phyloP scores from a whole-genome alignment of 2,329 filamentous ascomycete species.

The Trichoderma atroviride region DNA sequence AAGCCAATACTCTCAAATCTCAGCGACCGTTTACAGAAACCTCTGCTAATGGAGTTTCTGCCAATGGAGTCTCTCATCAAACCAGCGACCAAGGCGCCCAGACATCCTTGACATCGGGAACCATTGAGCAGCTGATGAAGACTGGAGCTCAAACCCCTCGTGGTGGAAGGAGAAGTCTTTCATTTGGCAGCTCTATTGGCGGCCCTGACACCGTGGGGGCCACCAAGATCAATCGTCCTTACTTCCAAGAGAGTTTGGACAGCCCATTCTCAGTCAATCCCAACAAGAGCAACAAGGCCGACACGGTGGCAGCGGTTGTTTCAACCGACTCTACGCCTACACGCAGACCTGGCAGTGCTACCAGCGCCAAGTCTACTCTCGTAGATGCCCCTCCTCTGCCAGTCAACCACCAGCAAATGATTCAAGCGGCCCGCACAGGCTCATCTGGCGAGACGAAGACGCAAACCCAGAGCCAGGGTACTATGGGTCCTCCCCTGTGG shows the following conservation, averaged over 20 bases:
- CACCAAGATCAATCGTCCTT: slow-evolving; percentile 45
- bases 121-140: slow-evolving; percentile 75
- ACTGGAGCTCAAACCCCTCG: slow-evolving; percentile 36
- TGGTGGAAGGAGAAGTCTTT: slow-evolving; percentile 44
- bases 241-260: slow-evolving; percentile 45
- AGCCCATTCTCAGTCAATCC: slow-evolving; percentile 46
- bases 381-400: slow-evolving; percentile 71
- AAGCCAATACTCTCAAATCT: slow-evolving; percentile 56
- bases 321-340: slow-evolving; percentile 40
- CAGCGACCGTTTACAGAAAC: slow-evolving; percentile 64
- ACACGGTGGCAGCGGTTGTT: slow-evolving; percentile 38
- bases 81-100: slow-evolving; percentile 76
- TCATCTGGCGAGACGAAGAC: slow-evolving; percentile 47
- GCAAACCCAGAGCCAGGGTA: slow-evolving; percentile 34
- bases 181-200: slow-evolving; percentile 38
- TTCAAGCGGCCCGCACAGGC: slow-evolving; percentile 72
- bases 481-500: slow-evolving; percentile 83
- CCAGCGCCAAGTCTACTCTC: slow-evolving; percentile 59
- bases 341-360: slow-evolving; percentile 70
- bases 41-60: slow-evolving; percentile 57
- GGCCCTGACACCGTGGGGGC: slow-evolving; percentile 45
- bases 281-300: slow-evolving; percentile 42
- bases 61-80: slow-evolving; percentile 42
- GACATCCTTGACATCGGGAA: slow-evolving; percentile 78
- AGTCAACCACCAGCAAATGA: slow-evolving; percentile 78